phyloP scores from a whole-genome alignment of 257 asterid genomes.

The Nicotiana obtusifolia region DNA sequence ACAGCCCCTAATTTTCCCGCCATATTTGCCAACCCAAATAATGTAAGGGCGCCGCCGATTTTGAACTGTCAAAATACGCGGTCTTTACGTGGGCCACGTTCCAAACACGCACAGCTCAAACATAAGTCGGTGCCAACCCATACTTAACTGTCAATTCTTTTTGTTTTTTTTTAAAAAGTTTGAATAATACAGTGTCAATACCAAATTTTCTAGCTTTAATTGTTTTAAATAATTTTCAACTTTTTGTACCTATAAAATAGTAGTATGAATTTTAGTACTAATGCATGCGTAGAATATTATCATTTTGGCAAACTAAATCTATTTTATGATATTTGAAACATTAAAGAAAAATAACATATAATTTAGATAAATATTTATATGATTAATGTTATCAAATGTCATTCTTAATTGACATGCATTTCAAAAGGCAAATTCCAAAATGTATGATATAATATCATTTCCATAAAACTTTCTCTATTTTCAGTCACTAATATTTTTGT shows the following conservation, averaged over 20 bases:
- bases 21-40: conserved; percentile 16
- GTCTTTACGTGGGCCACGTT: conserved; percentile 34
- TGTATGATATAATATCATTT: background rate
- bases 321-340: too few relatives aligned
- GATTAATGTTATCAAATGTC: too few relatives aligned
- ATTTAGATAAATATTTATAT: too few relatives aligned
- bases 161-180: background rate
- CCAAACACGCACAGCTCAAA: background rate
- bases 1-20: conserved; percentile 34
- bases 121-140: conserved; percentile 62
- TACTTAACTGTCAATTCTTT: conserved; percentile 33
- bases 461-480: background rate
- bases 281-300: too few relatives aligned
- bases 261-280: background rate
- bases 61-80: conserved; percentile 33
- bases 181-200: background rate
- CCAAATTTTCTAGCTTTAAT: too few relatives aligned
- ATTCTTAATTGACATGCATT: too few relatives aligned
- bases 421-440: background rate
- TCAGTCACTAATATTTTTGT: too few relatives aligned
- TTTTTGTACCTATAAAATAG: background rate
- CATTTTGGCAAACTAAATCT: too few relatives aligned
- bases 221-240: too few relatives aligned
- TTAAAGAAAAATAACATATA: too few relatives aligned
- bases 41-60: conserved; percentile 40